phyloP scores from a whole-genome alignment of 1,139 yeast genomes.

The Pichia sp. region DNA sequence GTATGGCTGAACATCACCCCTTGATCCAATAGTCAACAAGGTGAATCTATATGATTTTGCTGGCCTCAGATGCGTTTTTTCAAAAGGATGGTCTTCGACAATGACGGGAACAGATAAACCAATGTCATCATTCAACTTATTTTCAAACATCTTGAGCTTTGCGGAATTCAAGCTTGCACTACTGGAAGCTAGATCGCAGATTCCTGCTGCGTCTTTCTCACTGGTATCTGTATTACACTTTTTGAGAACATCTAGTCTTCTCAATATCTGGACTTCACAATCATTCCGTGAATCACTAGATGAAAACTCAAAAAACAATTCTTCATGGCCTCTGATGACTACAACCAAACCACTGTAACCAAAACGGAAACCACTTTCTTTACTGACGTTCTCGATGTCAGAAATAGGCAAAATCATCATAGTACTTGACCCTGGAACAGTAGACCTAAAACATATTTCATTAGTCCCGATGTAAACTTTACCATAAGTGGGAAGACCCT shows the following conservation, averaged over 20 bases:
- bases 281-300: constrained; percentile 64
- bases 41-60: constrained; percentile 52
- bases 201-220: constrained; percentile 11
- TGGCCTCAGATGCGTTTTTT: constrained; percentile 47
- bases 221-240: constrained; percentile 11
- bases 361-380: constrained; percentile 59
- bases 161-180: constrained; percentile 35
- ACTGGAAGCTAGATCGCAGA: constrained; percentile 18
- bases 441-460: constrained; percentile 69
- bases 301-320: constrained; percentile 69
- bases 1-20: constrained; percentile 97
- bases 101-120: constrained; percentile 64
- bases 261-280: constrained; percentile 49
- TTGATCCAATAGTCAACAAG: constrained; percentile 80
- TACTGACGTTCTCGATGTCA: constrained; percentile 62
- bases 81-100: constrained; percentile 52
- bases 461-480: constrained; percentile 65
- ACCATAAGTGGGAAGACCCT: constrained; percentile 75
- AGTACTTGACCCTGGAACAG: constrained; percentile 71
- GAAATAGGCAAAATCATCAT: constrained; percentile 76
- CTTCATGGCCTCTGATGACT: constrained; percentile 67
- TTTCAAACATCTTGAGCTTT: constrained; percentile 55
- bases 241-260: constrained; percentile 37
- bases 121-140: constrained; percentile 46
- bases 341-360: constrained; percentile 62